Percentiles rank a stretch among this genome's conserved stretches.
Evolutionary conservation across 306 rosid species (phyloP).

Genomic region (Prunus salicina): DNA sequence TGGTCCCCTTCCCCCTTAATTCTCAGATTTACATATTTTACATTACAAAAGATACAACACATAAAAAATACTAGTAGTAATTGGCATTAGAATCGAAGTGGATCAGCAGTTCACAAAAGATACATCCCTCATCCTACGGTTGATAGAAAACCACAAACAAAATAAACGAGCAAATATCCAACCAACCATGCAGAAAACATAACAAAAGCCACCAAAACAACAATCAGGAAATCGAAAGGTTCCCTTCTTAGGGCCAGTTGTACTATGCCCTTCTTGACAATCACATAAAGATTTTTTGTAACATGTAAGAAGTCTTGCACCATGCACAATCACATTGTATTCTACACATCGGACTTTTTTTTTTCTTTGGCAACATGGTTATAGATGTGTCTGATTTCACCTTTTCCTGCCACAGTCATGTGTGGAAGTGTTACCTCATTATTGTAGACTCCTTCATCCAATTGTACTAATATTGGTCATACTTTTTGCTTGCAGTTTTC

Average conservation of each 20-base stretch:
- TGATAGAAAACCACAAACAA: neutral
- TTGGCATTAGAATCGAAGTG: no score
- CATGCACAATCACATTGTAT: neutral
- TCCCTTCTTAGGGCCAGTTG: neutral
- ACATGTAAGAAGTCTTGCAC: neutral
- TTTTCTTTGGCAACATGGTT: neutral
- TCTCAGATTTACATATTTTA: no score
- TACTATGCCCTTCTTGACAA: neutral
- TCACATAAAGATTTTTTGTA: neutral
- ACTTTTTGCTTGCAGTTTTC: conserved; percentile 53
- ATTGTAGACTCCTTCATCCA: neutral
- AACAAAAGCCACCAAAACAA: neutral
- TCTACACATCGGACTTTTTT: neutral
- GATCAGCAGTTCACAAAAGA: no score
- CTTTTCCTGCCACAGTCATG: neutral
- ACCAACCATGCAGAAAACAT: neutral
- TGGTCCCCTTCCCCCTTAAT: no score
- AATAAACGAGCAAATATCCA: neutral
- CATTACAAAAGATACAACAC: no score
- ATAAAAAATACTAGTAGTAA: no score
- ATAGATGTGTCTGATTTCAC: neutral
- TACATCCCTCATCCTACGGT: neutral
- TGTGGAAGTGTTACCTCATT: neutral
- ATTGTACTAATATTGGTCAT: neutral
- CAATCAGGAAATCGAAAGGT: neutral